Evolutionary conservation across 768 basidiomycete species (phyloP).

Genomic region (Lepiota venenata): DNA sequence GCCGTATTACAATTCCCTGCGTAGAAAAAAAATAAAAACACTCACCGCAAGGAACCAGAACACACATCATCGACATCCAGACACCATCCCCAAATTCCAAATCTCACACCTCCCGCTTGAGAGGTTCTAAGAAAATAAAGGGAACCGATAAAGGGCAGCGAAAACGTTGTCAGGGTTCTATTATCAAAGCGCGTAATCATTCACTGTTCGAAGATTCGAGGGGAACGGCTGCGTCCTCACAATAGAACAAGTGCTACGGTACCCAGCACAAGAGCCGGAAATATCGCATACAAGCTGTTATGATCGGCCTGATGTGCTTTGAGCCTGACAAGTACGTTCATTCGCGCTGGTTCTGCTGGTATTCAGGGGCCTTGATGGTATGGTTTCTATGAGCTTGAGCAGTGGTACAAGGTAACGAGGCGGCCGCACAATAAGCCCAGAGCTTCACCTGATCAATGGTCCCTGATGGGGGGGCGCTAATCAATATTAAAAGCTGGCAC

Average conservation of each 20-base stretch:
- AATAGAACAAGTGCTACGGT: conserved; percentile 2
- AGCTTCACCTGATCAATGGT: too few species aligned
- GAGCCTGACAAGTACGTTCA: too few species aligned
- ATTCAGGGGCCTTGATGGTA: too few species aligned
- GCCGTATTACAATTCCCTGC: too few species aligned
- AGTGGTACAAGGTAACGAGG: too few species aligned
- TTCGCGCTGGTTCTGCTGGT: too few species aligned
- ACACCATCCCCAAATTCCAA: conserved; percentile 44
- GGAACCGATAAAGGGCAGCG: conserved; percentile 26
- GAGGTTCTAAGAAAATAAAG: conserved; percentile 35
- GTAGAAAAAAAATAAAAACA: not conserved
- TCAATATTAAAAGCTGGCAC: too few species aligned
- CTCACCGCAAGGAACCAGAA: conserved; percentile 25
- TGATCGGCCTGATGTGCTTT: not conserved
- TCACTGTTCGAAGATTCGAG: not conserved
- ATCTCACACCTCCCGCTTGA: conserved; percentile 35
- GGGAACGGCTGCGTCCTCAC: not conserved
- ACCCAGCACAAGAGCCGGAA: not conserved
- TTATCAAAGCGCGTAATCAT: not conserved
- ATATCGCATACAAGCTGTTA: not conserved
- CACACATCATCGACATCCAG: conserved; percentile 28
- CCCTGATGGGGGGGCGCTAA: too few species aligned
- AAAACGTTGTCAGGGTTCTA: conserved; percentile 29
- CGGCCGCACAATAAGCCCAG: too few species aligned
- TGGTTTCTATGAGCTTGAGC: too few species aligned